Base-by-base conservation (phyloP, 2,329 filamentous ascomycete genomes). In the Ceratocystis variospora region DNA sequence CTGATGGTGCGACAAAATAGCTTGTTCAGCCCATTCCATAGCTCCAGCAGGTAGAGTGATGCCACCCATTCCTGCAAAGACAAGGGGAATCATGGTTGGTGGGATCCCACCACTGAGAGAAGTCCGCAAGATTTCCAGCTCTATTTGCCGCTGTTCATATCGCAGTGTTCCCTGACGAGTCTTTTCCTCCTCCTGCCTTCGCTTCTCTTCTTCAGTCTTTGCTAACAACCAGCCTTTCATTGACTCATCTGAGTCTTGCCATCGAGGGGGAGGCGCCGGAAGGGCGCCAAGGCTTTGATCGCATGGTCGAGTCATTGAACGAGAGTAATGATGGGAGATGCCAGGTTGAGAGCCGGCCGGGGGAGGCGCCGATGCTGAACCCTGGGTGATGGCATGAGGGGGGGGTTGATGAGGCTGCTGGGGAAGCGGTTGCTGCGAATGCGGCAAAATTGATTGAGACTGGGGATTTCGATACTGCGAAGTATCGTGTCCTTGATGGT, bases 161-260 rank as follows among this genome's bases (percentile, higher is more conserved):
- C 85, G 84, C 55, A 89, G 75, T 41, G 78, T 77, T 74, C 90
- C 88, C 71, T 84, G 82, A 55, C 78, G 78, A 25, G 82, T 84
- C 71, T 81, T 87, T 75, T 90, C 87, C 74, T 90, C 87, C 74
- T 91, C 87, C 75, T 90, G 87, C 72, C 78, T 85, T 68, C 85
- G 81, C 72, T 80, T 84, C 72, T 91, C 88, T 72, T 91, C 88
- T 74, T 91, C 88, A 0, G 83, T 79, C 74, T 86, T 89, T 64
- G 87, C 85, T 65, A 82, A 76, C 25, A 90, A 77, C 87, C 87
- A 91, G 65, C 80, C 82, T 69, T 82, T 84, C 85, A 89, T 88
- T 2, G 84, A 81, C 46, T 90, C 87, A 71, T 89, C 87, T 44
- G 82, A 79, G 61, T 81, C 82, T 72, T 87, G 83, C 82, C 86